A percentile compares a stretch with the other conserved stretches of the same genome.
Conservation (phyloP, 2,329 filamentous ascomycete genomes). For the Fusarium compactum region DNA sequence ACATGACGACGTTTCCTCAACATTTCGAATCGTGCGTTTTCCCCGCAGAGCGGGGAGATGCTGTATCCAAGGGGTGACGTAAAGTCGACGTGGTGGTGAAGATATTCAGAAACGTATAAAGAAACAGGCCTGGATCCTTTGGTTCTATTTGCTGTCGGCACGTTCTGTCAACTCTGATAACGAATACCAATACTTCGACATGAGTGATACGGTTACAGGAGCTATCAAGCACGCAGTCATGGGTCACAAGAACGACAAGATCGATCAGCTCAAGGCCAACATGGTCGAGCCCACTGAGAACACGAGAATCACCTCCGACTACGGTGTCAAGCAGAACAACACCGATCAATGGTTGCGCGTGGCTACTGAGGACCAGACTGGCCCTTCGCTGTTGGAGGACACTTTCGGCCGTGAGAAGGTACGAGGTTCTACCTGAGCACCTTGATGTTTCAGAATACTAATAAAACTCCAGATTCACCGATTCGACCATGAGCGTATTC, state of each 20-base stretch:
- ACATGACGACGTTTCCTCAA: conserved; percentile 25
- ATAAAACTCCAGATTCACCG: conserved; percentile 68
- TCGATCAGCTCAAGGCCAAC: conserved; percentile 69
- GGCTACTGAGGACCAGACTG: conserved; percentile 70
- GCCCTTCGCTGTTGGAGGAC: conserved; percentile 79
- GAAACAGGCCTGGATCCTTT: not conserved
- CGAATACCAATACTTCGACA: conserved; percentile 4
- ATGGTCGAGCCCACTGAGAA: conserved; percentile 70
- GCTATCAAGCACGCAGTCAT: conserved; percentile 57
- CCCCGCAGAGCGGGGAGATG: conserved; percentile 6
- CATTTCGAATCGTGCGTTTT: not conserved
- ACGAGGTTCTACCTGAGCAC: conserved; percentile 1
- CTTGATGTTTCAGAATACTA: not conserved
- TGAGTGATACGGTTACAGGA: conserved; percentile 47
- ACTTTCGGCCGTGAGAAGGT: conserved; percentile 80
- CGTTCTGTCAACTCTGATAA: not conserved
- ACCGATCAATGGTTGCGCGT: conserved; percentile 83
- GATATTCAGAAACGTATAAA: not conserved
- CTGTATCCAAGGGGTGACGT: conserved; percentile 35
- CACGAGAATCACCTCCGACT: conserved; percentile 78
- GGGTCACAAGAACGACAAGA: conserved; percentile 64
- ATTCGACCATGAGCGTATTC: conserved; percentile 75
- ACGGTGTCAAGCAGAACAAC: conserved; percentile 77
- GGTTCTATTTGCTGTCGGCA: not conserved
- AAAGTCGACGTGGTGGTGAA: conserved; percentile 21